A percentile compares a stretch with the other conserved stretches of the same genome.
These are phyloP conservation scores for Saturnispora mendoncae DNA, from an alignment of 805 yeast species.

Conservation along the genomic window DNA sequence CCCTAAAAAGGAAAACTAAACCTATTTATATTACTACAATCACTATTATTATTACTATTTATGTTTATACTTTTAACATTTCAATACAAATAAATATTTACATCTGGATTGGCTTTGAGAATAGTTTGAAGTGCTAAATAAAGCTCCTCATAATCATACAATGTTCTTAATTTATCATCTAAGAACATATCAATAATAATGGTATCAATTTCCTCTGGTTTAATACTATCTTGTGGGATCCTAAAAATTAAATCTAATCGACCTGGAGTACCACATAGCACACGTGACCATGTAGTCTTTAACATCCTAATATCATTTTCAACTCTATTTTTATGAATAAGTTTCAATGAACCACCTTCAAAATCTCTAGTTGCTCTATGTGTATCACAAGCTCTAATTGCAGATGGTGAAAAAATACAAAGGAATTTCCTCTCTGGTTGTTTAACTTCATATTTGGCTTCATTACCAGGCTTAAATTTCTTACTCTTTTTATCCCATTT, in stretches of 20 bases:
- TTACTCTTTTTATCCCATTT: conserved; percentile 24
- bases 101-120: conserved; percentile 28
- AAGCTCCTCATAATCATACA: conserved; percentile 52
- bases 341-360: conserved; percentile 48
- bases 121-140: conserved; percentile 33
- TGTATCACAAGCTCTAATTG: conserved; percentile 80
- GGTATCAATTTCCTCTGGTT: conserved; percentile 37
- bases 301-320: conserved; percentile 49
- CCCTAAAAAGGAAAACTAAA: conserved; percentile 8
- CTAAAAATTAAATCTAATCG: conserved; percentile 32
- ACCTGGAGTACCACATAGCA: conserved; percentile 59
- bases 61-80: background rate
- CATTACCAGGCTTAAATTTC: conserved; percentile 10
- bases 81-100: conserved; percentile 46
- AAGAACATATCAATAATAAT: conserved; percentile 55
- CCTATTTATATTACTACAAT: background rate
- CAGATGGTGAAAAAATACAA: conserved; percentile 60
- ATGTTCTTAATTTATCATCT: conserved; percentile 49
- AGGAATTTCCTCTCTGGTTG: conserved; percentile 35
- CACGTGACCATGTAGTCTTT: conserved; percentile 36
- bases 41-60: background rate
- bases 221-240: conserved; percentile 23
- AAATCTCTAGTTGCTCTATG: conserved; percentile 48
- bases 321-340: conserved; percentile 67
- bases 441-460: conserved; percentile 13